Conservation (phyloP, 139 green algal genomes). For the Chlorella sp. region DNA sequence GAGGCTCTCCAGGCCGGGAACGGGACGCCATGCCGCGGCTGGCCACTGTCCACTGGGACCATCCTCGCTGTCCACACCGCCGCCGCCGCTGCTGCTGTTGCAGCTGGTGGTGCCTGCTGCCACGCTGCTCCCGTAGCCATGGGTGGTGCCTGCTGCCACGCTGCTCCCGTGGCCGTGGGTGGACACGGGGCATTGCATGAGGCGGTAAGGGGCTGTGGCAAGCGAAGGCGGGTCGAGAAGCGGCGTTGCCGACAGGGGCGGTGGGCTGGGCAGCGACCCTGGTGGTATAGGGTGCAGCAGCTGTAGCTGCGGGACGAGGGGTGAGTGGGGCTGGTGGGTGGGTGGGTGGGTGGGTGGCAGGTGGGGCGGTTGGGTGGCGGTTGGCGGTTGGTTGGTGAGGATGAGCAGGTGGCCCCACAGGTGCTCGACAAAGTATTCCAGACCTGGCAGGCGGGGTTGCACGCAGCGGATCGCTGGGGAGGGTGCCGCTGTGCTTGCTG, state of each 20-base stretch:
- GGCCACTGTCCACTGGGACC: background rate
- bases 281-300: background rate
- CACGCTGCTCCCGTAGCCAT: conserved; percentile 7
- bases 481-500: background rate
- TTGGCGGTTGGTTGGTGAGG: conserved; percentile 27
- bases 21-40: background rate
- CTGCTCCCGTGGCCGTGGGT: conserved; percentile 8
- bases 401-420: conserved; percentile 18
- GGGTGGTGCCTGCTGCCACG: conserved; percentile 28
- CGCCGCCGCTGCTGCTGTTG: background rate
- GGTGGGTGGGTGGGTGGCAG: background rate
- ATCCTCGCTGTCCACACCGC: background rate
- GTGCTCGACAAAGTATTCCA: conserved; percentile 82
- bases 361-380: background rate
- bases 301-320: background rate
- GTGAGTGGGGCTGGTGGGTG: background rate
- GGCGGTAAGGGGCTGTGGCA: background rate
- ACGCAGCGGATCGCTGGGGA: conserved; percentile 17
- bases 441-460: conserved; percentile 26
- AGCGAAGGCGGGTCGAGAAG: background rate
- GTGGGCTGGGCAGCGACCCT: background rate
- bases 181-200: background rate
- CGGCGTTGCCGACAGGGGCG: background rate
- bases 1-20: background rate
- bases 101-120: conserved; percentile 19